Evolutionary conservation across 2,329 filamentous ascomycete genomes (phyloP).

Genomic region (Aspergillus niger): DNA sequence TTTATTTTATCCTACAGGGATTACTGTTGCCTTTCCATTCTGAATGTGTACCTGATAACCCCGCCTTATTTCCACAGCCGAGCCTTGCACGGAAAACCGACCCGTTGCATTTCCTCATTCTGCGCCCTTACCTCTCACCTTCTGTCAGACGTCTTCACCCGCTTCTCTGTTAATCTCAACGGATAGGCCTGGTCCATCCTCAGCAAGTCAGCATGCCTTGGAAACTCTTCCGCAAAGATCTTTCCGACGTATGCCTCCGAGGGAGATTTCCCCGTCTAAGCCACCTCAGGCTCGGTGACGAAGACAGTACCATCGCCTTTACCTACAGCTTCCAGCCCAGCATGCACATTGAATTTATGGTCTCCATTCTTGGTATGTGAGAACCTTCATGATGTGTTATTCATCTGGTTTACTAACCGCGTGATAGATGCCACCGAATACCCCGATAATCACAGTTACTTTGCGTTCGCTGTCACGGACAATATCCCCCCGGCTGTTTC

Average conservation of each 20-base stretch:
- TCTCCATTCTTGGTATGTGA: conserved; percentile 43
- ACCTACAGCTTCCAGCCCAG: conserved; percentile 46
- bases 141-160: not conserved
- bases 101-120: no score
- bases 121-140: no score
- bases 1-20: no score
- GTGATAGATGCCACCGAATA: conserved; percentile 61
- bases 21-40: no score
- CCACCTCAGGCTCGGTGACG: conserved; percentile 62
- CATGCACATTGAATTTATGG: conserved; percentile 38
- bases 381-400: not conserved
- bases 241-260: conserved; percentile 43
- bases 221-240: conserved; percentile 65
- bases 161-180: not conserved
- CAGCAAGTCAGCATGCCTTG: conserved; percentile 59
- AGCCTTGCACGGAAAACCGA: no score
- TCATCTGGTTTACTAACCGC: conserved; percentile 2
- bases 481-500: conserved; percentile 24
- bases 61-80: no score
- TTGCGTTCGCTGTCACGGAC: conserved; percentile 57
- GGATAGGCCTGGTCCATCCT: no score
- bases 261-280: conserved; percentile 53
- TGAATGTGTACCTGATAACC: no score
- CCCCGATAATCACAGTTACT: conserved; percentile 58
- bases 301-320: conserved; percentile 73